Base-by-base conservation (phyloP, 495 filamentous ascomycete species). In the Aspergillus funiculosus region DNA sequence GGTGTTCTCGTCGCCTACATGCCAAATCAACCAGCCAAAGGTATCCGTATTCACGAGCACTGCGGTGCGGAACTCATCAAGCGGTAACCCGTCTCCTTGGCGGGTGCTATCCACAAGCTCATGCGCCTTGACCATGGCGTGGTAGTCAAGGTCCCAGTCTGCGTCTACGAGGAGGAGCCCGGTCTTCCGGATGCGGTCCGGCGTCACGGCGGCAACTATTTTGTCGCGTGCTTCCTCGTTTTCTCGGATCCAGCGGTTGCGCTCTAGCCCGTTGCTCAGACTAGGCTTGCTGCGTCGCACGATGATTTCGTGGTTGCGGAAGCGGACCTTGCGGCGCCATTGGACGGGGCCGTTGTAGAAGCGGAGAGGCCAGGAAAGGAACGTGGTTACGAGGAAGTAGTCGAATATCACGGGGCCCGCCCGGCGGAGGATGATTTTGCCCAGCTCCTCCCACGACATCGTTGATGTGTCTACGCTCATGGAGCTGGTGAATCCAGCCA, bases 131-230 rank as follows among this genome's bases (percentile, higher is more conserved):
- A 86, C 67, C 86, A 95, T 94, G 18, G 72, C 76, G 14, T 59
- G 61, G 69, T 87, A 94, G 57, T 91, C 86, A 45, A 94, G 65
- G 60, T 90, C 85, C 83, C 86, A 95, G 44, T 83, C 78, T 43
- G 72, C 76, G 52, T 85, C 83, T 62, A 89, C 80, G 41, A 89
- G 80, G 46, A 87, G 60, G 53, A 89, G 89, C 1, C 86, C 87
- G 17, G 87, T 90, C 68, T 86, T 89, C 51, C 65, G 59, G 51
- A 89, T 59, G 28, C 79, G 73, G 56, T 75, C 63, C 8, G 77
- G 74, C 2, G 79, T 72, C 2, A 89, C 79, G 2, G 85, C 87
- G 0, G 79, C 77, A 48, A 80, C 58, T 17, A 81, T 71, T 51
- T 66, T 72, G 36, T 75, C 73, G 15, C 62, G 59, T 57, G 57